Evolutionary conservation across 352 stramenopile species (phyloP).

Genomic region (Pythium monospermum): DNA sequence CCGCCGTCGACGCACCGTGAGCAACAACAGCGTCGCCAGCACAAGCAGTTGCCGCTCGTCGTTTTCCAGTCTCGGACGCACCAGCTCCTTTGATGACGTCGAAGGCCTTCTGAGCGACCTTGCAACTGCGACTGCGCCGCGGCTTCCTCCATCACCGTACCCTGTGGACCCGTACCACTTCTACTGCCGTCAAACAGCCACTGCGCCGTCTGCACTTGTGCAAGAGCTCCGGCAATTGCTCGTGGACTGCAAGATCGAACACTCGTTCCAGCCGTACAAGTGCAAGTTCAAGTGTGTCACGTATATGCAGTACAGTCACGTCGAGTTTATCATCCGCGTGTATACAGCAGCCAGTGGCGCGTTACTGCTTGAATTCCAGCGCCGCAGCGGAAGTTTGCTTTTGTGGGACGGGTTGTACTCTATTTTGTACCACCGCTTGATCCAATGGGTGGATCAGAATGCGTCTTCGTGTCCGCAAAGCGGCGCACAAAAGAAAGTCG

Average conservation of each 20-base stretch:
- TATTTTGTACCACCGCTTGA: slow-evolving; percentile 58
- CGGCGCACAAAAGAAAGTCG: slow-evolving; percentile 60
- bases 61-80: slow-evolving; percentile 18
- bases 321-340: slow-evolving; percentile 74
- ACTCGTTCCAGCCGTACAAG: slow-evolving; percentile 60
- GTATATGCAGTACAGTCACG: slow-evolving; percentile 79
- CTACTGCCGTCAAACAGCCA: slow-evolving; percentile 32
- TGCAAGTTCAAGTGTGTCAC: slow-evolving; percentile 88
- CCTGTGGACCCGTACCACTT: slow-evolving; percentile 83
- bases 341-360: slow-evolving; percentile 35
- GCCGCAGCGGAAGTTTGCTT: slow-evolving; percentile 62
- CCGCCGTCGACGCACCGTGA: slow-evolving; percentile 47
- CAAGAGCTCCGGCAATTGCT: slow-evolving; percentile 47
- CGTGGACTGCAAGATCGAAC: slow-evolving; percentile 56
- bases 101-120: slow-evolving; percentile 1
- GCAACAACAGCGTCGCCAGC: slow-evolving; percentile 60
- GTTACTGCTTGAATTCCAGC: slow-evolving; percentile 74
- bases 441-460: slow-evolving; percentile 35
- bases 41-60: slow-evolving; percentile 39
- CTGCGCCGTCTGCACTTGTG: slow-evolving; percentile 29
- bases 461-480: slow-evolving; percentile 61
- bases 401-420: slow-evolving; percentile 82
- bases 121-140: slow-evolving; percentile 34
- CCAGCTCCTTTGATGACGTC: slow-evolving; percentile 11
- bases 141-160: slow-evolving; percentile 58